Conservation (phyloP, 768 basidiomycete species). For the Auricularia cornea region DNA sequence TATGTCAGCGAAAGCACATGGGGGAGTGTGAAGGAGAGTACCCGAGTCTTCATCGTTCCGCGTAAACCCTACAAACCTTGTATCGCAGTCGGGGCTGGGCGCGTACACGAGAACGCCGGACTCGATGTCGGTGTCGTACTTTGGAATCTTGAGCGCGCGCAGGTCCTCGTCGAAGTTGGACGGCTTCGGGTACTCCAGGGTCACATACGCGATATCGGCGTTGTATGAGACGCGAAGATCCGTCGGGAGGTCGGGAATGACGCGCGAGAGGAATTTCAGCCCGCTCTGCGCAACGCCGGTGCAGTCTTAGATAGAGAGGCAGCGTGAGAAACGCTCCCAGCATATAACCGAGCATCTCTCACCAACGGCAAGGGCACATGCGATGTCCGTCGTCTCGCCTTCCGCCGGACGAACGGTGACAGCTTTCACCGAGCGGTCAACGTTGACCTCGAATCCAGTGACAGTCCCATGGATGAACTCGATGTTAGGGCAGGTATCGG, state of each 20-base stretch:
- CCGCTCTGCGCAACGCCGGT: constrained; percentile 16
- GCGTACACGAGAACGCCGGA: not conserved
- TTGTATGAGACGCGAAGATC: constrained; percentile 2
- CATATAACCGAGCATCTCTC: not conserved
- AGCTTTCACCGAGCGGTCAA: too few species aligned
- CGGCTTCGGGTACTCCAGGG: constrained; percentile 9
- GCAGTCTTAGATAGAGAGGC: constrained; percentile 13
- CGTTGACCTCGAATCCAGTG: too few species aligned
- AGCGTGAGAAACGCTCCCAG: too few species aligned
- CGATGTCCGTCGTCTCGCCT: constrained; percentile 7
- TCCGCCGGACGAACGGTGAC: constrained; percentile 8
- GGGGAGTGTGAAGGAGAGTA: not conserved
- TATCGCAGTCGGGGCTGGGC: not conserved
- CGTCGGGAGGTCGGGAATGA: not conserved
- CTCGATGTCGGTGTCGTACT: not conserved
- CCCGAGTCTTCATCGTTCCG: not conserved
- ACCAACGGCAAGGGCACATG: constrained; percentile 19
- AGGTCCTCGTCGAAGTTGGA: constrained; percentile 6
- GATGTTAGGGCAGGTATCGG: too few species aligned
- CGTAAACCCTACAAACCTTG: not conserved
- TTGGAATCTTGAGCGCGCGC: not conserved
- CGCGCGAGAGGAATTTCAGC: constrained; percentile 10
- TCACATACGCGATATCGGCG: constrained; percentile 15
- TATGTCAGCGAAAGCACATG: not conserved
- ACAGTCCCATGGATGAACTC: too few species aligned